phyloP scores from a whole-genome alignment of 1,284 basidiomycete species.

The Phylloboletellus chloephorus region DNA sequence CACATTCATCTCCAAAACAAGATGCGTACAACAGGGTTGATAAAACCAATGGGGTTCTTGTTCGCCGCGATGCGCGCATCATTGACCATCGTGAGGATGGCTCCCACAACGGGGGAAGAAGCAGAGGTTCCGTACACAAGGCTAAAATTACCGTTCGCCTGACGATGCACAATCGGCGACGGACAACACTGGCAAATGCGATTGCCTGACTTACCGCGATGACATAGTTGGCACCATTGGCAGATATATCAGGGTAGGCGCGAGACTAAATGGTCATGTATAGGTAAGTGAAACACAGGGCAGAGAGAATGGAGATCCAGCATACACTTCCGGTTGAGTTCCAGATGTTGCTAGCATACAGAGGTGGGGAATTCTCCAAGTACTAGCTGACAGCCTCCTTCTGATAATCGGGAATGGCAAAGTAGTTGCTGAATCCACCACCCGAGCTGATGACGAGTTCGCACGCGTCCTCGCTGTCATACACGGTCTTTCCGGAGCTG shows the following conservation, averaged over 20 bases:
- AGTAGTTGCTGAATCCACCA: slow-evolving; percentile 44
- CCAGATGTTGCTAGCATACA: slow-evolving; percentile 37
- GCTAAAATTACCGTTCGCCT: slow-evolving; percentile 34
- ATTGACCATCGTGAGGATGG: slow-evolving; percentile 45
- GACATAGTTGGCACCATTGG: slow-evolving; percentile 42
- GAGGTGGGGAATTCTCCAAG: slow-evolving; percentile 24
- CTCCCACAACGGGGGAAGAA: slow-evolving; percentile 39
- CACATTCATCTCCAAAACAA: not conserved
- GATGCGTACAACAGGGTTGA: slow-evolving; percentile 33
- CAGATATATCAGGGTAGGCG: slow-evolving; percentile 43
- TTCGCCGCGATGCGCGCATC: slow-evolving; percentile 38
- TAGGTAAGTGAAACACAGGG: not conserved
- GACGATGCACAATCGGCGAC: not conserved
- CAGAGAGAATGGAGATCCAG: not conserved
- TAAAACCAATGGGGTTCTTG: slow-evolving; percentile 38
- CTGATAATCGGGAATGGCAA: slow-evolving; percentile 38
- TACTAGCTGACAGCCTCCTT: slow-evolving; percentile 20
- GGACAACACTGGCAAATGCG: not conserved
- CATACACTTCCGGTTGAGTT: slow-evolving; percentile 45
- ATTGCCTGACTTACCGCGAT: slow-evolving; percentile 18
- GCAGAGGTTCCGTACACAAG: slow-evolving; percentile 38
- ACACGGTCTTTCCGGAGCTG: slow-evolving; percentile 29
- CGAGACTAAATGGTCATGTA: slow-evolving; percentile 24
- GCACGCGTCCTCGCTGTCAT: slow-evolving; percentile 31
- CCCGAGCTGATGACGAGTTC: slow-evolving; percentile 33